Conservation (phyloP, 306 rosid genomes). For the Trifolium subterraneum region DNA sequence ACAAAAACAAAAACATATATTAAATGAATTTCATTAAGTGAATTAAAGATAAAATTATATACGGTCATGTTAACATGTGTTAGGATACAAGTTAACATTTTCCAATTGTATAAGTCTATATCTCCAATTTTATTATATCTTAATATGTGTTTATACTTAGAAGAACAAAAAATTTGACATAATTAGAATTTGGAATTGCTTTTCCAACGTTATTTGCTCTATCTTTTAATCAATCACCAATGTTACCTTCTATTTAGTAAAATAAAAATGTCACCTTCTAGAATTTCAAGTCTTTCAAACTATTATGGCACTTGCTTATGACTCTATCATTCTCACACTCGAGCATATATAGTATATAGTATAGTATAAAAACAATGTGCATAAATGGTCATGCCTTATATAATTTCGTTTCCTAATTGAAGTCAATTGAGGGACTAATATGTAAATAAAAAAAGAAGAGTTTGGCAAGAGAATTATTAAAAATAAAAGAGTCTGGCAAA, state of each 20-base stretch:
- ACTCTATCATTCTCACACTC: background rate
- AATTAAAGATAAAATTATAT: too few relatives aligned
- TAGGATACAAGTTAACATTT: too few relatives aligned
- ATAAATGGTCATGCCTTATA: background rate
- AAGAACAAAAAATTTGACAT: too few relatives aligned
- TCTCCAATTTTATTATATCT: too few relatives aligned
- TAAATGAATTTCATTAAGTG: too few relatives aligned
- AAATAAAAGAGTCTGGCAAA: background rate
- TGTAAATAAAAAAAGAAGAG: background rate
- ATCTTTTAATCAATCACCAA: background rate
- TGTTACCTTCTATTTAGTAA: too few relatives aligned
- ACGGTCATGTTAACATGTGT: too few relatives aligned
- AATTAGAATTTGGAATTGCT: too few relatives aligned
- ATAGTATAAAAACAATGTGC: background rate
- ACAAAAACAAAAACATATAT: too few relatives aligned
- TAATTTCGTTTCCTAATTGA: background rate
- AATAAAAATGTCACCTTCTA: background rate
- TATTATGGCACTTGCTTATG: background rate
- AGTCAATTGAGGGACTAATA: background rate
- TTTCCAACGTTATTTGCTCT: background rate
- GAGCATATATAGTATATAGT: background rate
- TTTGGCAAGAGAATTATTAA: background rate
- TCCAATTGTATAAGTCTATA: too few relatives aligned
- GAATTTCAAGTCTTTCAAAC: constrained; percentile 1
- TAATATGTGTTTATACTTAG: too few relatives aligned